A percentile compares a stretch with the other conserved stretches of the same genome.
These are phyloP conservation scores for Entomortierella chlamydospora DNA, from an alignment of 192 early-diverging fungal genomes.

Conservation along the genomic window DNA sequence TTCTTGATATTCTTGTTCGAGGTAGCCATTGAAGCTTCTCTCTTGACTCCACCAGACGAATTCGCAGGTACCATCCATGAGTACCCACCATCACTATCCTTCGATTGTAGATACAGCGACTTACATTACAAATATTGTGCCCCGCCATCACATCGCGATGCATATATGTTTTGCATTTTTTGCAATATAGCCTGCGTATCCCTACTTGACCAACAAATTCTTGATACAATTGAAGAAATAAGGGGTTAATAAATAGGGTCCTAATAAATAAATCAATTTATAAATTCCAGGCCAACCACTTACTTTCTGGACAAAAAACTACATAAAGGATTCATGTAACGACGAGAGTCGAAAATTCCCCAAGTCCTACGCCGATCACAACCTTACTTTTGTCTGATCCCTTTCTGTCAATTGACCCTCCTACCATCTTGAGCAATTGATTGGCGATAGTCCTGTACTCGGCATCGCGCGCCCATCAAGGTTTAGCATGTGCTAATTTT, in stretches of 20 bases:
- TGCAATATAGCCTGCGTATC: constrained; percentile 29
- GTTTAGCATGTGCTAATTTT: too few relatives aligned
- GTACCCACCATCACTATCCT: background rate
- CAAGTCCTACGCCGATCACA: background rate
- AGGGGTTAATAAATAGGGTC: background rate
- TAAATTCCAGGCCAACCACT: background rate
- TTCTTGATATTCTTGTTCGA: too few relatives aligned
- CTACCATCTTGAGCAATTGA: constrained; percentile 1
- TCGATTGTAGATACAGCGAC: constrained; percentile 3
- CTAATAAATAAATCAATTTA: background rate
- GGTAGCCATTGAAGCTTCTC: too few relatives aligned
- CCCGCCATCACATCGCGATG: constrained; percentile 45
- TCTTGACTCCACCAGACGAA: too few relatives aligned
- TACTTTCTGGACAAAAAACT: constrained; percentile 1
- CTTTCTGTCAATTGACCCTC: constrained; percentile 4
- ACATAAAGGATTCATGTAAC: constrained; percentile 8
- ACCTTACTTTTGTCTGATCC: background rate
- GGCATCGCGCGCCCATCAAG: background rate
- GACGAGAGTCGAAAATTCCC: background rate
- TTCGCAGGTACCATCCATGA: background rate
- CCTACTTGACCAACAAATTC: constrained; percentile 40
- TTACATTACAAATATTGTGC: constrained; percentile 14
- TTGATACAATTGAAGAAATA: background rate
- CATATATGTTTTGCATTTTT: constrained; percentile 15
- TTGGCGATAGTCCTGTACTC: background rate